Base-by-base conservation (phyloP, 2,329 filamentous ascomycete genomes). In the Aureobasidium pullulans region DNA sequence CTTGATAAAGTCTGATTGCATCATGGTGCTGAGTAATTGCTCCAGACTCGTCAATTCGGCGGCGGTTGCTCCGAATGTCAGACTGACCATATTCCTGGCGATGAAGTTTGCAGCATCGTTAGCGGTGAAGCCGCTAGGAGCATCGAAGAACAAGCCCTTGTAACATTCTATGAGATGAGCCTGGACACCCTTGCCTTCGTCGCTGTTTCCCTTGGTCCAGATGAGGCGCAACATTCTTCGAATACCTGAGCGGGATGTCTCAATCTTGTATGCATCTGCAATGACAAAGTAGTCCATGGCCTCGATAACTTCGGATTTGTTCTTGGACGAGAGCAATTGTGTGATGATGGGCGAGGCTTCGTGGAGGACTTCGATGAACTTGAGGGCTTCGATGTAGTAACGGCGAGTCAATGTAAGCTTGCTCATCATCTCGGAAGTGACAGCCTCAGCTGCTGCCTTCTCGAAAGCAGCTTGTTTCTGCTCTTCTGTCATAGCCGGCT, bases 191-290 rank as follows among this genome's bases (percentile, higher is more conserved):
- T 97, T 99, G 67, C 95, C 94, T 79, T 99, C 95, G 68, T 99
- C 94, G 67, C 91, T 97, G 75, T 97, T 99, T 66, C 94, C 93
- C 76, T 99, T 99, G 64, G 94, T 99, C 94, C 94, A 99, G 72
- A 99, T 99, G 19, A 99, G 80, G 57, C 93, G 87, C 63, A 99
- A 81, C 94, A 99, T 99, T 60, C 91, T 87, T 61, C 93, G 84
- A 68, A 99, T 97, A 60, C 95, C 94, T 40, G 87, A 77, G 72
- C 96, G 92, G 69, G 95, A 91, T 65, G 94, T 90, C 72, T 96
- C 89, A 61, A 99, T 87, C 72, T 95, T 94, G 80, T 97, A 97
- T 6, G 92, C 93, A 71, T 99, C 92, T 46, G 94, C 88, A 46
- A 96, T 85, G 66, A 95, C 91, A 66, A 99, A 96, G 75, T 95